Percentiles rank a stretch among this genome's conserved stretches.
These are phyloP conservation scores for Russula sp. DNA, from an alignment of 768 basidiomycete genomes.

Conservation along the genomic window DNA sequence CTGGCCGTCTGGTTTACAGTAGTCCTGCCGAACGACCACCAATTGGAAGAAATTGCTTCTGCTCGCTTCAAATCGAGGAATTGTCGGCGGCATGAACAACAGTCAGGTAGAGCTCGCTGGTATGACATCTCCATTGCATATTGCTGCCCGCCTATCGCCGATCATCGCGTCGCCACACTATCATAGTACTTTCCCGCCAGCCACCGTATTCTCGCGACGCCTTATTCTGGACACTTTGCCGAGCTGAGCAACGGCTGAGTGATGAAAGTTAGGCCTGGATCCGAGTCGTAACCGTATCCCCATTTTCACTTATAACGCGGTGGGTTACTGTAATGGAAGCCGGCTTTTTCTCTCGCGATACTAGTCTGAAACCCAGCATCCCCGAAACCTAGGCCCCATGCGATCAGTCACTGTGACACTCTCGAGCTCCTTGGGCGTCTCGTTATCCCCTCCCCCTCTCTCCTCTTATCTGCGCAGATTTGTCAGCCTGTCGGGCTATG, in stretches of 20 bases:
- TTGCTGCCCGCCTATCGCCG: neutral
- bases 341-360: too few relatives aligned
- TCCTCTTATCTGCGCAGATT: neutral
- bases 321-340: neutral
- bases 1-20: too few relatives aligned
- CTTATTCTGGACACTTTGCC: too few relatives aligned
- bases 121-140: neutral
- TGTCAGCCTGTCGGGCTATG: constrained; percentile 19
- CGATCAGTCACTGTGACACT: neutral
- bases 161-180: neutral
- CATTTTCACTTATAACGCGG: neutral
- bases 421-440: neutral
- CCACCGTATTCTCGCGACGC: too few relatives aligned
- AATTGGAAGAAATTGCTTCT: too few relatives aligned
- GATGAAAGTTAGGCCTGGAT: too few relatives aligned
- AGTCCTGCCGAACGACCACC: too few relatives aligned
- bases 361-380: neutral
- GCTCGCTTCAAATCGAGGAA: too few relatives aligned
- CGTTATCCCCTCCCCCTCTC: neutral
- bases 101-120: neutral
- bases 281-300: neutral
- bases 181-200: too few relatives aligned
- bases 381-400: neutral
- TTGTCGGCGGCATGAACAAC: neutral
- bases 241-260: too few relatives aligned